These are phyloP conservation scores for Arthroderma sp. DNA, from an alignment of 2,329 filamentous ascomycete species.

Conservation along the genomic window DNA sequence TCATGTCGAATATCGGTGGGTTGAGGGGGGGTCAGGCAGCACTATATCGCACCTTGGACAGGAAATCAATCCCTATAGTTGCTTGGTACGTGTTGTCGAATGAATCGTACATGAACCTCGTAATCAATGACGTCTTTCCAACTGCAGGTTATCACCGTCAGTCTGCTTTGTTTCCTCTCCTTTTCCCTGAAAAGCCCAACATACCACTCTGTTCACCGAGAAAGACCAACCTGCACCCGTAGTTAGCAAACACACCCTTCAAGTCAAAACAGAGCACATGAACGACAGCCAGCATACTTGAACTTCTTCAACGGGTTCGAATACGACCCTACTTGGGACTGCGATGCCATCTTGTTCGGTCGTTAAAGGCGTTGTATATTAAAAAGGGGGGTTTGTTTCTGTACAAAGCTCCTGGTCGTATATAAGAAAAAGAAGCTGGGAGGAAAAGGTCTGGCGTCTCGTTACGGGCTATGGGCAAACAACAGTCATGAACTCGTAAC, in stretches of 20 bases:
- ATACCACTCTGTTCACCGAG: conserved; percentile 96
- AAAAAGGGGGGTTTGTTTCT: conserved; percentile 1
- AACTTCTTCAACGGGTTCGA: conserved; percentile 99
- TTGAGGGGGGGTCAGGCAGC: neutral
- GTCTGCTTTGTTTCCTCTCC: conserved; percentile 7
- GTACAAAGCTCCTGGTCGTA: neutral
- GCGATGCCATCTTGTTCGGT: conserved; percentile 56
- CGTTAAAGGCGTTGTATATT: conserved; percentile 7
- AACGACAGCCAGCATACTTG: conserved; percentile 52
- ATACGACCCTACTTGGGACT: conserved; percentile 68
- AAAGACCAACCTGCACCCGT: conserved; percentile 66
- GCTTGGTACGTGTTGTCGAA: conserved; percentile 99
- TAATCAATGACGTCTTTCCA: conserved; percentile 96
- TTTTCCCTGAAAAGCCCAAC: conserved; percentile 14
- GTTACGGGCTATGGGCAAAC: neutral
- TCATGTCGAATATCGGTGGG: neutral
- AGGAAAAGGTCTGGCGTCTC: neutral
- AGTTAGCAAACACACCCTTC: conserved; percentile 1
- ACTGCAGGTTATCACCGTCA: conserved; percentile 44
- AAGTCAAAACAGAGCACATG: neutral
- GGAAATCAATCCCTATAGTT: conserved; percentile 97
- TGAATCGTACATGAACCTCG: conserved; percentile 99
- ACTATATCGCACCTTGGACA: conserved; percentile 64
- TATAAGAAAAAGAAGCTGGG: neutral
- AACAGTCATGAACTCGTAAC: conserved; percentile 8